Percentiles rank a stretch among this genome's conserved stretches.
phyloP scores from a whole-genome alignment of 495 filamentous ascomycete species.

The Coniosporium apollinis region DNA sequence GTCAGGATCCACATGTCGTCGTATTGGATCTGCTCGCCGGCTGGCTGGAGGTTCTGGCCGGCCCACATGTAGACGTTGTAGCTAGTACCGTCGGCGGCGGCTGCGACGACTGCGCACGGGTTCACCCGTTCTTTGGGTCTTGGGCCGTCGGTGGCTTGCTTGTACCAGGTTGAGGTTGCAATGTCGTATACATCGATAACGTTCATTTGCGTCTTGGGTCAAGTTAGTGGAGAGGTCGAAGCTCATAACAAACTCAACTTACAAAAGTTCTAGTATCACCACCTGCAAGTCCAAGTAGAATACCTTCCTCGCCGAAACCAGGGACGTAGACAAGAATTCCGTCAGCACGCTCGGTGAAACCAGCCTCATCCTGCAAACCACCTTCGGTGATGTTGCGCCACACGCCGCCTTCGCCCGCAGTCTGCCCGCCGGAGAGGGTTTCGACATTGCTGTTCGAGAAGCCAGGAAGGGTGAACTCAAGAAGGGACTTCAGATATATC shows the following conservation, averaged over 20 bases:
- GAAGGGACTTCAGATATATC: conserved; percentile 51
- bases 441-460: conserved; percentile 41
- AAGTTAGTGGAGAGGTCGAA: too few species aligned
- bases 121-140: conserved; percentile 52
- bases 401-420: conserved; percentile 35
- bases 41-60: conserved; percentile 51
- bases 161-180: conserved; percentile 59
- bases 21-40: conserved; percentile 44
- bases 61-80: conserved; percentile 66
- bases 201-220: conserved; percentile 53
- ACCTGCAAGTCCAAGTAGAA: conserved; percentile 52
- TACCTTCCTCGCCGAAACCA: conserved; percentile 50
- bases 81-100: conserved; percentile 50
- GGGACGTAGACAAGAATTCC: conserved; percentile 54
- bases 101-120: conserved; percentile 53
- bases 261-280: conserved; percentile 44
- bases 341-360: conserved; percentile 55
- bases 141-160: conserved; percentile 48
- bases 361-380: conserved; percentile 42
- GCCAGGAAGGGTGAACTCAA: conserved; percentile 60
- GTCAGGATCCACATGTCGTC: conserved; percentile 63
- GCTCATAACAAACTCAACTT: conserved; percentile 18
- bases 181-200: conserved; percentile 64
- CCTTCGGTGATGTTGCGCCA: conserved; percentile 59
- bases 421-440: conserved; percentile 28